Evolutionary conservation across 805 yeast genomes (phyloP).

Genomic region (Yarrowia sp.): DNA sequence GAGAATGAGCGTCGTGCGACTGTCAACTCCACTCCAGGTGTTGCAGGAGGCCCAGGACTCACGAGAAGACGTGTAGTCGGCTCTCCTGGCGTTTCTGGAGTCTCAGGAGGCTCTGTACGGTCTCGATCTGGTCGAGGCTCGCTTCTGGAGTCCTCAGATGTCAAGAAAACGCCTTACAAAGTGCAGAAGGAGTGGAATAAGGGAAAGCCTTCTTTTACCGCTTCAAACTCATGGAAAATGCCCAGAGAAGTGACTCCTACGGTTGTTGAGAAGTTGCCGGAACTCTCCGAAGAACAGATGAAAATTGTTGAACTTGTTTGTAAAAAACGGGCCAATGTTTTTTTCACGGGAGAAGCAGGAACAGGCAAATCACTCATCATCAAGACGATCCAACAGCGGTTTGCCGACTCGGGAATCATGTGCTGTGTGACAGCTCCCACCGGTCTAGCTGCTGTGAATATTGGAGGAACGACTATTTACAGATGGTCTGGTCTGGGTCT

Average conservation of each 20-base stretch:
- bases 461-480: conserved; percentile 82
- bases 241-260: neutral
- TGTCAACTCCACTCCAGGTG: neutral
- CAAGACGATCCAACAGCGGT: conserved; percentile 55
- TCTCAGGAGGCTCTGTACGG: neutral
- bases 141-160: neutral
- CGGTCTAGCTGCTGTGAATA: conserved; percentile 85
- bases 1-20: neutral
- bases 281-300: conserved; percentile 46
- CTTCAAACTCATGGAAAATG: neutral
- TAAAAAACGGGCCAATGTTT: conserved; percentile 59
- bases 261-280: conserved; percentile 28
- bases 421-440: conserved; percentile 86
- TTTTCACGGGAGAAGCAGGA: conserved; percentile 97
- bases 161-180: neutral
- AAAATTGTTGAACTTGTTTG: conserved; percentile 58
- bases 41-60: conserved; percentile 6
- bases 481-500: conserved; percentile 76
- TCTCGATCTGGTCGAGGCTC: conserved; percentile 2
- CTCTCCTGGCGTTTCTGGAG: neutral
- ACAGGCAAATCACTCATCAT: conserved; percentile 91
- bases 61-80: neutral
- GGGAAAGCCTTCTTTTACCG: neutral
- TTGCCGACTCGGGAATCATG: conserved; percentile 43
- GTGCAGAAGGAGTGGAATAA: neutral